Conservation (phyloP, 2,329 filamentous ascomycete species). For the Calonectria ilicicola region DNA sequence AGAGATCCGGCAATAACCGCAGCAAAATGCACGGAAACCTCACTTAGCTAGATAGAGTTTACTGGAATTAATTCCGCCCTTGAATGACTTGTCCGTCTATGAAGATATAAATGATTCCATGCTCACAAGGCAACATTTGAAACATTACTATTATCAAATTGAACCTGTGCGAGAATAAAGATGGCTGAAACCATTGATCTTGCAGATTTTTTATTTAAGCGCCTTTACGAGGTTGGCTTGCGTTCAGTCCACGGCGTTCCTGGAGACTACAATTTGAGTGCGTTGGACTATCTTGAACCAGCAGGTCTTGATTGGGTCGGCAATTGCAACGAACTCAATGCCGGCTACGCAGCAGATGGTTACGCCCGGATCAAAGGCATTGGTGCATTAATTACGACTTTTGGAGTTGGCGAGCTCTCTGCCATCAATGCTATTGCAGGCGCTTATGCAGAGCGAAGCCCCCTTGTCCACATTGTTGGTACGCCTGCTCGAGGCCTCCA, state of each 20-base stretch:
- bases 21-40: no score
- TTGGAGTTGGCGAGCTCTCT: conserved; percentile 70
- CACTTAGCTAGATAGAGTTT: no score
- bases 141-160: no score
- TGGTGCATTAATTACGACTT: conserved; percentile 65
- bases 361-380: conserved; percentile 67
- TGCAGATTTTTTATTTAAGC: conserved; percentile 65
- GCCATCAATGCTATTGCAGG: conserved; percentile 70
- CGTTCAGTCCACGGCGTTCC: conserved; percentile 65
- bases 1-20: no score
- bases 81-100: no score
- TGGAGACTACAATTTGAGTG: conserved; percentile 53
- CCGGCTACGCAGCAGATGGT: conserved; percentile 68
- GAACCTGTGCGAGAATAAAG: no score
- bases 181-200: no score
- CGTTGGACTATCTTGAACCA: conserved; percentile 51
- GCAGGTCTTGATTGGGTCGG: conserved; percentile 57
- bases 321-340: conserved; percentile 69
- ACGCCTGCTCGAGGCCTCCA: conserved; percentile 59
- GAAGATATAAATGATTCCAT: no score
- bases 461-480: conserved; percentile 70
- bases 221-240: conserved; percentile 69
- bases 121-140: no score
- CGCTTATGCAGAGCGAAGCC: conserved; percentile 66
- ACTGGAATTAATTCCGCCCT: no score